phyloP scores from a whole-genome alignment of 2,329 filamentous ascomycete genomes.

The Alternaria ventricosa region DNA sequence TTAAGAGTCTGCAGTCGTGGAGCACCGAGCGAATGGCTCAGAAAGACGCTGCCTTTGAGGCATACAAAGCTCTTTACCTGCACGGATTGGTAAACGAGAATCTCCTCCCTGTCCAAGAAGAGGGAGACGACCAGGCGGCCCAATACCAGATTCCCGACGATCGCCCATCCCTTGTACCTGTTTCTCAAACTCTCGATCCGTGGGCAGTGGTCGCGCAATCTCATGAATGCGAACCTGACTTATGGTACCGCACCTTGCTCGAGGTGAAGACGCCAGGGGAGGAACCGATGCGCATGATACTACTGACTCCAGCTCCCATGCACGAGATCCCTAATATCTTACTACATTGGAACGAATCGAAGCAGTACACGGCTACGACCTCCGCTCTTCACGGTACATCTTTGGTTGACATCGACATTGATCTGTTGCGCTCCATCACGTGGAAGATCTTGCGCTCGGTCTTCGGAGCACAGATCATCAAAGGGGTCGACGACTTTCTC shows the following conservation, averaged over 20 bases:
- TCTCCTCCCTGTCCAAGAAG: constrained; percentile 67
- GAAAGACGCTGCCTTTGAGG: constrained; percentile 83
- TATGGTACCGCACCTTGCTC: constrained; percentile 30
- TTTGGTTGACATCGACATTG: constrained; percentile 24
- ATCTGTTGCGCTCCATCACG: constrained; percentile 30
- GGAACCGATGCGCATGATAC: constrained; percentile 24
- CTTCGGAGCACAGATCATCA: constrained; percentile 26
- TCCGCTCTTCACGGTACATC: constrained; percentile 15
- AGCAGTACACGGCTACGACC: constrained; percentile 24
- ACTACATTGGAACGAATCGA: constrained; percentile 43
- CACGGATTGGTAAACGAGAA: constrained; percentile 77
- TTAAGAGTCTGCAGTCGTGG: constrained; percentile 66
- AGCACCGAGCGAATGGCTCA: constrained; percentile 72
- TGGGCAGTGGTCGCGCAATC: constrained; percentile 31
- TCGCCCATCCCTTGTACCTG: constrained; percentile 34
- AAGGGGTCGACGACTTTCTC: constrained; percentile 36
- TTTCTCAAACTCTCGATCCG: constrained; percentile 37
- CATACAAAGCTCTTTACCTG: constrained; percentile 74
- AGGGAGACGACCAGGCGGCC: constrained; percentile 21
- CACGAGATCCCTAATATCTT: constrained; percentile 26
- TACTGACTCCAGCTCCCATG: constrained; percentile 30
- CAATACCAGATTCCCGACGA: constrained; percentile 35
- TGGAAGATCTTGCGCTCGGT: constrained; percentile 34
- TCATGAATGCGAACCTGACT: constrained; percentile 15
- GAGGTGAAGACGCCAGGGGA: constrained; percentile 17